These are phyloP conservation scores for Mycena indigotica DNA, from an alignment of 768 basidiomycete species.

Conservation along the genomic window DNA sequence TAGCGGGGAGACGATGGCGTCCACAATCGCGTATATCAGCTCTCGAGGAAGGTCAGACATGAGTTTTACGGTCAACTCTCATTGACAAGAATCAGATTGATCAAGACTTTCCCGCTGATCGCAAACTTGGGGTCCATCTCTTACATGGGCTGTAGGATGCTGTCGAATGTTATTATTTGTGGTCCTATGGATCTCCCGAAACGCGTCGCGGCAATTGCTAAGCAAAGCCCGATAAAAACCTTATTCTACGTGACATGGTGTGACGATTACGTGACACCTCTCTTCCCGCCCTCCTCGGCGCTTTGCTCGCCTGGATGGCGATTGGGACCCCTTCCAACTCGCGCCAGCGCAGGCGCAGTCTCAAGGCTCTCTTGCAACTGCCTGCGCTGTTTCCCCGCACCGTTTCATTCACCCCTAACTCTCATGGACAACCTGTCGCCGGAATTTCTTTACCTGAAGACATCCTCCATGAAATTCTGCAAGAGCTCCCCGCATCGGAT, in stretches of 20 bases:
- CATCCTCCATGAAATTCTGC: constrained; percentile 41
- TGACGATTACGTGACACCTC: too few relatives aligned
- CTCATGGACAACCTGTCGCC: constrained; percentile 15
- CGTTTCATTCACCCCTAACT: constrained; percentile 27
- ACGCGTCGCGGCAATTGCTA: too few relatives aligned
- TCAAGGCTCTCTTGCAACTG: constrained; percentile 38
- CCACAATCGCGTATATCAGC: constrained; percentile 16
- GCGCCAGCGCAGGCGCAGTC: constrained; percentile 32
- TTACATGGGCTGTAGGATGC: too few relatives aligned
- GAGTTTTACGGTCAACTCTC: neutral
- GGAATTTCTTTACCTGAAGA: constrained; percentile 40
- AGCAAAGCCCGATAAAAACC: too few relatives aligned
- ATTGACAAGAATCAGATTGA: neutral
- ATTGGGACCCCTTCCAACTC: neutral
- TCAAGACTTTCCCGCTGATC: too few relatives aligned
- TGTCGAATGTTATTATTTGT: too few relatives aligned
- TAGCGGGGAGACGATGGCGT: constrained; percentile 3
- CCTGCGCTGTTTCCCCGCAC: constrained; percentile 32
- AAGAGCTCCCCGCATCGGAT: constrained; percentile 38
- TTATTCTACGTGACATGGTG: too few relatives aligned
- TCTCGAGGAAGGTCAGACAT: constrained; percentile 12
- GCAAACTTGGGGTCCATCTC: too few relatives aligned
- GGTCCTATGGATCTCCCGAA: too few relatives aligned
- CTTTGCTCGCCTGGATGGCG: too few relatives aligned
- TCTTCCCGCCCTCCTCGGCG: too few relatives aligned